Base-by-base conservation (phyloP, 2,329 filamentous ascomycete species). In the Pyrenophora graminea region DNA sequence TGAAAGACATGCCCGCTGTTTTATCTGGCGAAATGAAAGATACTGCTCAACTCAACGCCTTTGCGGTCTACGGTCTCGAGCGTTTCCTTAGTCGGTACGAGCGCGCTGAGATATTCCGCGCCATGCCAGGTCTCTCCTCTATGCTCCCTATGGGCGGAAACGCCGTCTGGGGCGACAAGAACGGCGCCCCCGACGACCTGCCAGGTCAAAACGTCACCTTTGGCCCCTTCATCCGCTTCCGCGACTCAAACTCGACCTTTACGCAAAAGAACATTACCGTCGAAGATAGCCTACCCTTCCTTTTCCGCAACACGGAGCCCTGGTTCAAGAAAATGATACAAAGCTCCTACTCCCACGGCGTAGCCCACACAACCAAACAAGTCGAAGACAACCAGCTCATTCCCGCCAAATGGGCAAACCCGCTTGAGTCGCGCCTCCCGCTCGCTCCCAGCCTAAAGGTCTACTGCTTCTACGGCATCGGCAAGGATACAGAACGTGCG, bases 21-120 rank as follows among this genome's bases (percentile, higher is more conserved):
- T 79, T 99, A 1, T 97, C 92, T 0, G 94, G 94, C 25, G 94
- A 99, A 74, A 99, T 99, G 94, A 91, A 93, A 61, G 94, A 99
- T 68, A 99, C 94, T 0, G 94, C 93, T 1, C 94, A 97, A 73
- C 83, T 99, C 18, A 97, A 97, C 65, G 85, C 93, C 2, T 96
- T 97, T 71, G 94, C 94, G 7, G 93, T 99, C 1, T 97, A 97
- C 66, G 94, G 94, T 0, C 82, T 99, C 8, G 94, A 99, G 73
- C 96, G 94, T 69, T 99, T 99, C 71, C 79, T 99, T 39, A 92
- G 87, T 64, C 90, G 89, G 64, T 87, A 92, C 59, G 94, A 99
- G 72, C 85, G 94, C 45, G 91, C 90, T 0, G 91, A 97, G 67
- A 87, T 99, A 37, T 96, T 99, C 78, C 86, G 94, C 45, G 90